Evolutionary conservation across 1,139 yeast species (phyloP), one percentile per base, ranked within the genome.

Genomic region (Yamadazyma atlantica): DNA sequence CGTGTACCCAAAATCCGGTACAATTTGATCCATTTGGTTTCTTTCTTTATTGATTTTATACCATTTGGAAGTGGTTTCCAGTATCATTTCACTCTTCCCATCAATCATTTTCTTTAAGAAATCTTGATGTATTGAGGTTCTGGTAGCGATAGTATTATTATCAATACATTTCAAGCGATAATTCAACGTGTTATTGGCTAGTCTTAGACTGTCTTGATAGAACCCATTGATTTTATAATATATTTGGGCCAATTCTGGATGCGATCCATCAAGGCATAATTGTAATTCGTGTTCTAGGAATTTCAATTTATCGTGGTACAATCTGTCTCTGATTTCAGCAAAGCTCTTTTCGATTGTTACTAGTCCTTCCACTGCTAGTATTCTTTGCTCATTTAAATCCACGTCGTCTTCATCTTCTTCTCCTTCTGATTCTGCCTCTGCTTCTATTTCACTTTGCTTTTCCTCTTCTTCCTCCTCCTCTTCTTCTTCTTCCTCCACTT

Each of bases 31-130:
- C 79, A 89, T 74, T 38, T 81, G 82, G 47, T 95, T 76, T 49
- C 97, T 73, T 58, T 92, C 98, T 52, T 84, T 80, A 60, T 90
- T 90, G 53, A 90, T 85, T 49, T 85, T 84, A 64, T 92, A 92
- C 97, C 98, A 92, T 48, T 80, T 75, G 34, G 86, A 79, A 1
- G 97, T 90, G 4, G 96, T 86, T 14, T 79, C 74, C 41, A 78
- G 73, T 37, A 92, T 73, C 69, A 88, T 70, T 26, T 71, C 68
- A 41, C 75, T 75, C 45, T 90, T 84, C 34, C 76, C 61, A 54
- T 89, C 95, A 53, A 82, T 80, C 33, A 79, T 66, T 44, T 78
- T 75, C 52, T 84, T 85, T 56, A 79, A 64, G 57, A 78, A 89
- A 57, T 89, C 88, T 59, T 92, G 97, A 57, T 90, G 97, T 30